Conservation (phyloP, 2,329 filamentous ascomycete species). For the Trichophyton rubrum region DNA sequence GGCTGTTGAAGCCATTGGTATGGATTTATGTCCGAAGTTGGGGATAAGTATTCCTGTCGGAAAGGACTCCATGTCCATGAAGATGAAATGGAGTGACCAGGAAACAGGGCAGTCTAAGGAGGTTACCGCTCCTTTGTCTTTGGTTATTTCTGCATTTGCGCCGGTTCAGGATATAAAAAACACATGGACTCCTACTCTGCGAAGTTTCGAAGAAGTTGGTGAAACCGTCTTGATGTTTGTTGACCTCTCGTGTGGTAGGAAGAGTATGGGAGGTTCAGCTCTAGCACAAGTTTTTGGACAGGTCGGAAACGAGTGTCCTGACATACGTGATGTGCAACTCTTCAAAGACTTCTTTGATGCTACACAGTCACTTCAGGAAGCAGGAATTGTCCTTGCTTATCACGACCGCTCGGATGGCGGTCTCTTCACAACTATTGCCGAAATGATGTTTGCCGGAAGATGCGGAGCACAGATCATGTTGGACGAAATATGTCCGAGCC, state of each 20-base stretch:
- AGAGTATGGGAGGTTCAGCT: conserved; percentile 79
- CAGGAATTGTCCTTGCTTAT: conserved; percentile 72
- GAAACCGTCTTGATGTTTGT: conserved; percentile 83
- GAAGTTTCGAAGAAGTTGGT: conserved; percentile 71
- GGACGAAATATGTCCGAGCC: conserved; percentile 51
- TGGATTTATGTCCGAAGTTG: conserved; percentile 83
- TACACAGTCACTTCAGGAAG: conserved; percentile 53
- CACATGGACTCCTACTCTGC: conserved; percentile 88
- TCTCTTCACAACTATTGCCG: conserved; percentile 74
- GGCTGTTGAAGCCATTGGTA: conserved; percentile 81
- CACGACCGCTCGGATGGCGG: conserved; percentile 92
- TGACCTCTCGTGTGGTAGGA: conserved; percentile 69
- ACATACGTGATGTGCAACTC: conserved; percentile 68
- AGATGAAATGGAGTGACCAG: conserved; percentile 80
- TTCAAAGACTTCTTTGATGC: conserved; percentile 90
- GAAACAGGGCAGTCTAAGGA: conserved; percentile 57
- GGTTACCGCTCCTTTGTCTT: conserved; percentile 81
- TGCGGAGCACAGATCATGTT: conserved; percentile 78
- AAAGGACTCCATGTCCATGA: conserved; percentile 98
- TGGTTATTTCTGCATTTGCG: conserved; percentile 83
- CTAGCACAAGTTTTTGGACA: conserved; percentile 81
- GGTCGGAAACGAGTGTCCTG: conserved; percentile 71
- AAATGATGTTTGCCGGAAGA: conserved; percentile 97
- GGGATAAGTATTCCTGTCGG: conserved; percentile 90
- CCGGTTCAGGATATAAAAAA: conserved; percentile 68